Conservation (phyloP, 2,329 filamentous ascomycete species). For the Aspergillus sp. region DNA sequence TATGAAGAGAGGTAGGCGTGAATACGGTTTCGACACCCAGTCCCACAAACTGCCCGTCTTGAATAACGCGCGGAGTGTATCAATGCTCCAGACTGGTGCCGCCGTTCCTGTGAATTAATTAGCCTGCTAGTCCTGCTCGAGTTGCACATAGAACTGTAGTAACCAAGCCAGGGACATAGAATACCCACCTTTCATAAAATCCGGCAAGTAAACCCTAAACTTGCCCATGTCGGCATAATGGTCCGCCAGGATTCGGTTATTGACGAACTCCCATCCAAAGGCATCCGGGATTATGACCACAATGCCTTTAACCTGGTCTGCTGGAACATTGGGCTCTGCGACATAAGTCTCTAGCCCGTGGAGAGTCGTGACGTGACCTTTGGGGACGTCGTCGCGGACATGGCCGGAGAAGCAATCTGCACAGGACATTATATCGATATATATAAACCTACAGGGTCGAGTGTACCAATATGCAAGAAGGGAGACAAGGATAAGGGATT, state of each 20-base stretch:
- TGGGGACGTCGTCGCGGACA: constrained; percentile 47
- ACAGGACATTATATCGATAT: constrained; percentile 24
- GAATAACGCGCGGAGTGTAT: constrained; percentile 7
- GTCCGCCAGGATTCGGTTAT: constrained; percentile 55
- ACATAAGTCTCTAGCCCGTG: constrained; percentile 54
- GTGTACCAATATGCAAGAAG: neutral
- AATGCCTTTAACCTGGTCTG: constrained; percentile 44
- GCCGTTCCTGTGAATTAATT: constrained; percentile 13
- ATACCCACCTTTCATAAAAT: constrained; percentile 53
- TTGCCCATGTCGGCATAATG: constrained; percentile 52
- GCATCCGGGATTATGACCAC: constrained; percentile 57
- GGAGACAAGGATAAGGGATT: neutral
- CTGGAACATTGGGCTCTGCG: constrained; percentile 36
- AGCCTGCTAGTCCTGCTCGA: neutral
- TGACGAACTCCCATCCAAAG: constrained; percentile 57
- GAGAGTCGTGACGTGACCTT: constrained; percentile 46
- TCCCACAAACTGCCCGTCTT: constrained; percentile 8
- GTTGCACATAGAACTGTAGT: neutral
- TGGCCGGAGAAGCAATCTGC: constrained; percentile 49
- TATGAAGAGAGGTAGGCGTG: neutral
- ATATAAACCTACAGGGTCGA: neutral
- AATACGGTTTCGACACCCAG: constrained; percentile 22
- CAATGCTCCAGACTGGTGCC: constrained; percentile 13
- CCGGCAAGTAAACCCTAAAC: constrained; percentile 55
- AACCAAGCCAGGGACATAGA: too few relatives aligned